Evolutionary conservation across 2,329 filamentous ascomycete species (phyloP), one percentile per base, ranked within the genome.

Genomic region (Penicillium decumbens): DNA sequence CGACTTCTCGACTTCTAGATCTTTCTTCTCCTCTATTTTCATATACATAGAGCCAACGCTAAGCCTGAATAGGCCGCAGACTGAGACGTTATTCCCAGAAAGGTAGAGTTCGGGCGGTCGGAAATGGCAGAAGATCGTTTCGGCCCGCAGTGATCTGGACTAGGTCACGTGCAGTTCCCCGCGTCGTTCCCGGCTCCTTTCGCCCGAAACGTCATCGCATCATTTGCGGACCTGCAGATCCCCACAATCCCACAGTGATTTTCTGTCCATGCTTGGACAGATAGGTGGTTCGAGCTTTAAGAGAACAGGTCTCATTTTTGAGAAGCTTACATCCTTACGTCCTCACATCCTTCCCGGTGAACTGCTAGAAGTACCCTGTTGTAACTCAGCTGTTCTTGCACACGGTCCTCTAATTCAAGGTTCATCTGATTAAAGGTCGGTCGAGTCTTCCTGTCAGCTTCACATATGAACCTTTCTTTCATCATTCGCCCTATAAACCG

Each of bases 201-300:
- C 63, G 61, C 47, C 64, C 64, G 64, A 64, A 55, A 63, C 61
- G 61, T 65, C 64, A 63, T 62, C 47, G 41, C 27, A 8, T 30
- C 13, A 37, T 32, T 32, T 23, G 13, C 35, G 23, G 29, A 41
- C 15, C 37, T 13, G 18, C 20, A 38, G 25, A 20, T 28, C 49
- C 32, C 20, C 32, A 18, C 40, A 32, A 40, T 43, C 23, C 38
- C 37, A 38, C 44, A 25, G 2, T 18, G 27, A 29, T 28, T 40
- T 18, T 41, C 13, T 24, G 20, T 27, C 24, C 9, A 23, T 27
- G 38, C 20, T 8, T 39, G 37, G 20, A 32, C 6, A 4, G 29
- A 24, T 33, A 15, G 3, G 9, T 20, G 20, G 9, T 33, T 35
- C 24, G 9, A 39, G 9, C 28, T 15, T 35, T 7, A 39, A 8